A percentile compares a stretch with the other conserved stretches of the same genome.
These are phyloP conservation scores for Brassica rapa DNA, from an alignment of 345 rosid species.

Conservation along the genomic window DNA sequence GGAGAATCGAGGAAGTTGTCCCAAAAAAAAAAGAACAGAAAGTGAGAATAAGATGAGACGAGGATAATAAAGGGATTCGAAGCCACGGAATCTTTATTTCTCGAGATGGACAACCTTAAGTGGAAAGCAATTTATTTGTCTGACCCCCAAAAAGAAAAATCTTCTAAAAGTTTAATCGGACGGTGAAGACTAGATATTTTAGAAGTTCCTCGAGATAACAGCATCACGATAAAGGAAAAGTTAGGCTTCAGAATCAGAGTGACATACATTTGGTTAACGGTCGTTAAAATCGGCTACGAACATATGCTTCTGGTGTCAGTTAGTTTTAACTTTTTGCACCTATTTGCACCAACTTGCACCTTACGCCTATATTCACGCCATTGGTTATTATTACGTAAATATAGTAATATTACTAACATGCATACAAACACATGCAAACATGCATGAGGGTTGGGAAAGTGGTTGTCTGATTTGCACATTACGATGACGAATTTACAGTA, in stretches of 20 bases:
- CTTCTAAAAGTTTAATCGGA: conserved; percentile 18
- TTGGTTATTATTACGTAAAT: conserved; percentile 16
- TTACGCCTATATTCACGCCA: conserved; percentile 4
- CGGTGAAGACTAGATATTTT: conserved; percentile 9
- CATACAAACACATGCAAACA: conserved; percentile 19
- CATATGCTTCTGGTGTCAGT: conserved; percentile 27
- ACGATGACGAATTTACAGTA: not conserved
- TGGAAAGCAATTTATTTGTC: conserved; percentile 6
- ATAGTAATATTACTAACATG: conserved; percentile 15
- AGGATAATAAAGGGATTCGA: conserved; percentile 24
- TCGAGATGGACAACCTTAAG: conserved; percentile 18
- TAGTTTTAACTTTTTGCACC: not conserved
- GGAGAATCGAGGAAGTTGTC: conserved; percentile 13
- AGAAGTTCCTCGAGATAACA: conserved; percentile 10
- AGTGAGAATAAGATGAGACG: conserved; percentile 14
- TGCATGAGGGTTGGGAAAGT: conserved; percentile 7
- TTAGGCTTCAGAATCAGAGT: conserved; percentile 23
- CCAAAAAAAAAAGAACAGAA: conserved; percentile 15
- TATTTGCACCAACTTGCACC: conserved; percentile 11
- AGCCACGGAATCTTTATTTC: conserved; percentile 22
- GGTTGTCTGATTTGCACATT: conserved; percentile 24
- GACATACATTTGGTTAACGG: conserved; percentile 23
- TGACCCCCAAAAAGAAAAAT: not conserved
- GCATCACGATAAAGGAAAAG: conserved; percentile 15
- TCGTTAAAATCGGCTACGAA: conserved; percentile 28